phyloP scores from a whole-genome alignment of 1,284 basidiomycete species.

The Heterobasidion parviporum region DNA sequence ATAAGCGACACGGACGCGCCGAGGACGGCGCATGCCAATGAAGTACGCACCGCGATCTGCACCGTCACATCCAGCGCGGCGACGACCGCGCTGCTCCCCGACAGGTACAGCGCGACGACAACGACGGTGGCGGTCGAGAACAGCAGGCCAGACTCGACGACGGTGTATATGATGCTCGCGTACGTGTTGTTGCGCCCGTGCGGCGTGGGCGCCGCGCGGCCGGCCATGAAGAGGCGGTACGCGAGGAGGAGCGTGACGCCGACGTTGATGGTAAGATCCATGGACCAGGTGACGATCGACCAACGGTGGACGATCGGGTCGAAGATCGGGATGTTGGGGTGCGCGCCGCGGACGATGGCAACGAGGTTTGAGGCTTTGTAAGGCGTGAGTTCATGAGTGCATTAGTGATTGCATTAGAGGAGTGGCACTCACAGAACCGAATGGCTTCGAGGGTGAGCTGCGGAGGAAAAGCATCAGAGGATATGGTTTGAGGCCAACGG shows the following conservation, averaged over 20 bases:
- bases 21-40: neutral
- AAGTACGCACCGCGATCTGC: neutral
- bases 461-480: neutral
- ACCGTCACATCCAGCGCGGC: neutral
- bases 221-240: neutral
- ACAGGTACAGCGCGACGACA: neutral
- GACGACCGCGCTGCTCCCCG: neutral
- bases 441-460: neutral
- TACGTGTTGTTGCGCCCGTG: neutral
- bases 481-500: neutral
- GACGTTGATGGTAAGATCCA: neutral
- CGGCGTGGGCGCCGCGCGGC: neutral
- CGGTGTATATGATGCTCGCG: neutral
- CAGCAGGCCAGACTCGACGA: neutral
- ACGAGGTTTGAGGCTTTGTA: neutral
- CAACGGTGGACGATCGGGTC: neutral
- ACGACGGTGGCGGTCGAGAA: neutral
- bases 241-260: neutral
- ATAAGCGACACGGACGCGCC: neutral
- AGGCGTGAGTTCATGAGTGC: no score
- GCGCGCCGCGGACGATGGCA: neutral
- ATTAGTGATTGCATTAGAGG: neutral
- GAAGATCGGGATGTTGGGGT: neutral
- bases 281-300: neutral
- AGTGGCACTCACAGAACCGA: neutral